Base-by-base conservation (phyloP, 768 basidiomycete species). In the Dendrothele bispora region DNA sequence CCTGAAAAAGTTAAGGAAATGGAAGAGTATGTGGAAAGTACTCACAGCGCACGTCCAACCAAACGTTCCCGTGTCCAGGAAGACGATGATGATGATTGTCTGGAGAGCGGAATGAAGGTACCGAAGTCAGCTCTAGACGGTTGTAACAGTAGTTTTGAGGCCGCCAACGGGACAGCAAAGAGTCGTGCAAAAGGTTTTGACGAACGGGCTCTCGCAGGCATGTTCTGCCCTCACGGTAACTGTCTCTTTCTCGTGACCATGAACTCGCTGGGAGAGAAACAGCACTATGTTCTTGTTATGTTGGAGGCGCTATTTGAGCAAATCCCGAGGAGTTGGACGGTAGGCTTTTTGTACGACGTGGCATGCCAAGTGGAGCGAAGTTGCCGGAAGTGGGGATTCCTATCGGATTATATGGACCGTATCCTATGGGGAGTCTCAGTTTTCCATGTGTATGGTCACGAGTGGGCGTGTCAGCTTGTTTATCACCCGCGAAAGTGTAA, bases 371-470 rank as follows among this genome's bases (percentile, higher is more conserved):
- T 71, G 2, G 50, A 68, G 3, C 55, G 59, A 14, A 60, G 58
- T 29, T 61, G 56, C 18, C 26, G 50, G 3, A 63, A 59, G 30
- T 61, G 58, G 53, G 55, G 55, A 4, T 67, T 69, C 41, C 47
- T 59, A 15, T 39, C 52, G 1, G 46, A 57, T 3, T 57, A 63
- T 35, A 29, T 61, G 3, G n/a, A 48, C n/a, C 57, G 59, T 5
- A 43, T 72, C 5, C 15, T 34, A 0, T 70, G 62, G 43, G 61
- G 51, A 4, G 57, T 64, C 1, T 62, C 65, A 0, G 62, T 69
- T 1, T 68, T 73, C 50, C 71, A 74, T 60, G 66, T 66, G 0
- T 73, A 67, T 49, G 67, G 70, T 2, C 72, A 74, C 46, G 61
- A 67, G 29, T 72, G 71, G 70, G 54, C 64, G 10, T 71, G 69